Percentiles rank a stretch among this genome's conserved stretches.
Conservation (phyloP, 495 filamentous ascomycete species). For the Xylaria grammica region DNA sequence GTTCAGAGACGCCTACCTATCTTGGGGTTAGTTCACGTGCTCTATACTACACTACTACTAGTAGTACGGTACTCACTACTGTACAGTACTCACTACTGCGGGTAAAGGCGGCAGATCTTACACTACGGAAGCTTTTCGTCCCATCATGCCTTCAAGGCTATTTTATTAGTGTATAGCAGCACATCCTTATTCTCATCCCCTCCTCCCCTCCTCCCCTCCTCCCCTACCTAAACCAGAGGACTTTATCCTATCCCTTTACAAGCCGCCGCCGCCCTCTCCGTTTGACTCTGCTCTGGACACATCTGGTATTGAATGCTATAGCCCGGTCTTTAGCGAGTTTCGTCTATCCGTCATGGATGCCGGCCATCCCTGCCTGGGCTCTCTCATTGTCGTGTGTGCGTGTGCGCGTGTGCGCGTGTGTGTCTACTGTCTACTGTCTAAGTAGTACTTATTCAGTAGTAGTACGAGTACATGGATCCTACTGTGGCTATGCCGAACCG, state of each 20-base stretch:
- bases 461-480: too few relatives aligned
- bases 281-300: not conserved
- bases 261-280: not conserved
- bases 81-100: not conserved
- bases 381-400: not conserved
- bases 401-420: too few relatives aligned
- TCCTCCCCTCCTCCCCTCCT: not conserved
- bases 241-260: too few relatives aligned
- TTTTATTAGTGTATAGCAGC: not conserved
- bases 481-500: slow-evolving; percentile 1
- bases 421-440: too few relatives aligned
- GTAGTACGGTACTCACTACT: too few relatives aligned
- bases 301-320: not conserved
- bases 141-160: slow-evolving; percentile 9
- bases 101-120: slow-evolving; percentile 18
- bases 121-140: slow-evolving; percentile 18
- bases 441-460: too few relatives aligned
- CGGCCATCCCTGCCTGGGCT: slow-evolving; percentile 13
- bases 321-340: slow-evolving; percentile 8
- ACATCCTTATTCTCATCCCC: not conserved
- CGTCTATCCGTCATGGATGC: slow-evolving; percentile 9
- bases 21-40: slow-evolving; percentile 14
- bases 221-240: too few relatives aligned
- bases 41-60: too few relatives aligned
- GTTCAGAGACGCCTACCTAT: not conserved